Percentiles rank a stretch among this genome's conserved stretches.
phyloP scores from a whole-genome alignment of 2,329 filamentous ascomycete species.

The Pezicula carpinea region DNA sequence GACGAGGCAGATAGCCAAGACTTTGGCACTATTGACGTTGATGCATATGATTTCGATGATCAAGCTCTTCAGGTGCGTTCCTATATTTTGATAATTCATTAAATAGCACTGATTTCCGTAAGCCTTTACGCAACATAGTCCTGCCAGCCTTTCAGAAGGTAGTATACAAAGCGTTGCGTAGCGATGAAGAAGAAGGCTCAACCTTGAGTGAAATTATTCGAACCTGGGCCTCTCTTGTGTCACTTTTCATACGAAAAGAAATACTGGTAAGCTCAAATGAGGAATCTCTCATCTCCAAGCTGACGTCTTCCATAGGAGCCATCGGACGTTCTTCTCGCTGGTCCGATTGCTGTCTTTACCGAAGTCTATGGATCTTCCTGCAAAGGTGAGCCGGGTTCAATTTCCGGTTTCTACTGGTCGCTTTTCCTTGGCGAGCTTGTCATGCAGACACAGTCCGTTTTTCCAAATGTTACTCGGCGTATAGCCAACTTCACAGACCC shows the following conservation, averaged over 20 bases:
- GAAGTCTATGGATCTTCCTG: slow-evolving; percentile 24
- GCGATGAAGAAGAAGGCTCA: not conserved
- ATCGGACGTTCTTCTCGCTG: slow-evolving; percentile 8
- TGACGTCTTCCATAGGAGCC: slow-evolving; percentile 32
- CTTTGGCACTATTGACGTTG: not conserved
- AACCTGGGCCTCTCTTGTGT: slow-evolving; percentile 5
- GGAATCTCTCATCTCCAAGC: slow-evolving; percentile 40
- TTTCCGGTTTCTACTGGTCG: slow-evolving; percentile 40
- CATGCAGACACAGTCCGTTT: slow-evolving; percentile 41
- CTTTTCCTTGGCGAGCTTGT: slow-evolving; percentile 49
- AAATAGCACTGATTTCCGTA: not conserved
- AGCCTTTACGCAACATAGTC: not conserved
- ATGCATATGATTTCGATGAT: not conserved
- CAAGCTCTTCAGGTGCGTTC: not conserved
- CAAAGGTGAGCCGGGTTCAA: slow-evolving; percentile 35
- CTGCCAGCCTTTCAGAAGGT: not conserved
- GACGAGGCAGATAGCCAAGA: not conserved
- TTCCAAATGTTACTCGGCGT: slow-evolving; percentile 7
- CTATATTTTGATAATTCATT: not conserved
- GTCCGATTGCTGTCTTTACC: slow-evolving; percentile 23
- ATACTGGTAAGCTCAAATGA: slow-evolving; percentile 16
- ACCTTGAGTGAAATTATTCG: not conserved
- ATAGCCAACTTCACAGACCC: not conserved
- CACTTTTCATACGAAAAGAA: slow-evolving; percentile 14
- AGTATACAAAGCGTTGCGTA: not conserved